Percentiles rank a stretch among this genome's conserved stretches.
Evolutionary conservation across 306 rosid genomes (phyloP).

Genomic region (Glycine latifolia): DNA sequence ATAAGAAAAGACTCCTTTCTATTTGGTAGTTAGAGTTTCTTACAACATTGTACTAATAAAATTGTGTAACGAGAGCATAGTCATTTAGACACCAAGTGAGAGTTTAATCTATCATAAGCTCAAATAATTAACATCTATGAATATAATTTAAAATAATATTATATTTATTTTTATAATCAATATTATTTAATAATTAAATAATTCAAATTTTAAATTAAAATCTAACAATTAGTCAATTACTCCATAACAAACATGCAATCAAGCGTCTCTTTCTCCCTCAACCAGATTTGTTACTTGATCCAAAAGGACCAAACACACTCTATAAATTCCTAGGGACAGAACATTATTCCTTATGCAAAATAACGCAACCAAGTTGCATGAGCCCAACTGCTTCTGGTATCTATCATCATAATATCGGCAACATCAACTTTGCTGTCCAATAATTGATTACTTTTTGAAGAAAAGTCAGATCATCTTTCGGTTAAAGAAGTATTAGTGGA

Average conservation of each 20-base stretch:
- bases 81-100: no score
- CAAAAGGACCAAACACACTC: constrained; percentile 16
- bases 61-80: background rate
- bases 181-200: background rate
- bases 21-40: no score
- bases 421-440: constrained; percentile 39
- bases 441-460: constrained; percentile 35
- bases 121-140: background rate
- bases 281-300: background rate
- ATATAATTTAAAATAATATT: background rate
- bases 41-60: no score
- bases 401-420: constrained; percentile 45
- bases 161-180: background rate
- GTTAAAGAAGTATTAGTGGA: constrained; percentile 57
- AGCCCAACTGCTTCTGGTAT: constrained; percentile 44
- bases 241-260: background rate
- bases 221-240: background rate
- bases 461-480: constrained; percentile 34
- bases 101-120: background rate
- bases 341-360: constrained; percentile 37
- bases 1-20: background rate
- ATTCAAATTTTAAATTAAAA: no score
- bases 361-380: constrained; percentile 48
- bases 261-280: background rate
- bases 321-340: constrained; percentile 1